Evolutionary conservation across 305 asterid genomes (phyloP).

Genomic region (Fraxinus angustifolia): DNA sequence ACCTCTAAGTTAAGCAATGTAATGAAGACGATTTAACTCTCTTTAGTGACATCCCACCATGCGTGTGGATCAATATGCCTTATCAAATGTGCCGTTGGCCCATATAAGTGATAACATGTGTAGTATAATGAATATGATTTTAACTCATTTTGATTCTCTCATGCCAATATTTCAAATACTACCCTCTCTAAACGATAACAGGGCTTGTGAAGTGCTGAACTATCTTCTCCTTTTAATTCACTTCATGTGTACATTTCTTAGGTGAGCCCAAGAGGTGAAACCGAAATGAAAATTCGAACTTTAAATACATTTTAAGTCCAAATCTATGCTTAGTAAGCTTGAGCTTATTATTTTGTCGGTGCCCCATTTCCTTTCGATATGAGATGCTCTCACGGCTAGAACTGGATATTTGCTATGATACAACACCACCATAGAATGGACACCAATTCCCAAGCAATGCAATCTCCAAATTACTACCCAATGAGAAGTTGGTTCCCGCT

Average conservation of each 20-base stretch:
- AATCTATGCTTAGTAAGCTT: not conserved
- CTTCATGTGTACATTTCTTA: not conserved
- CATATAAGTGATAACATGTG: not conserved
- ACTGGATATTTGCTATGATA: constrained; percentile 21
- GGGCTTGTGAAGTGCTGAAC: not conserved
- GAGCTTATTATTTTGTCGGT: not conserved
- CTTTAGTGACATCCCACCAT: not conserved
- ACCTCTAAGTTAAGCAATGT: not conserved
- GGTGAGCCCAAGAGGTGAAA: not conserved
- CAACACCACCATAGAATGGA: not conserved
- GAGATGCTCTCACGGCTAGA: not conserved
- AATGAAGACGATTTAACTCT: not conserved
- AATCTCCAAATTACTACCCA: not conserved
- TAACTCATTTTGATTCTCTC: no score
- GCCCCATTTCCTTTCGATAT: not conserved
- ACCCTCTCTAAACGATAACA: no score
- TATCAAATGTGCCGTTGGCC: not conserved
- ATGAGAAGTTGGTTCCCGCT: no score
- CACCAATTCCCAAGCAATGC: not conserved
- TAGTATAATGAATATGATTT: not conserved
- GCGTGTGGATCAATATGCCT: not conserved
- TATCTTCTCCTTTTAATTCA: not conserved
- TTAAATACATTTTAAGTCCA: not conserved
- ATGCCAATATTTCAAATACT: not conserved
- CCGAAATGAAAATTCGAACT: not conserved